Conservation (phyloP, 1,284 basidiomycete genomes). For the Malassezia globosa region DNA sequence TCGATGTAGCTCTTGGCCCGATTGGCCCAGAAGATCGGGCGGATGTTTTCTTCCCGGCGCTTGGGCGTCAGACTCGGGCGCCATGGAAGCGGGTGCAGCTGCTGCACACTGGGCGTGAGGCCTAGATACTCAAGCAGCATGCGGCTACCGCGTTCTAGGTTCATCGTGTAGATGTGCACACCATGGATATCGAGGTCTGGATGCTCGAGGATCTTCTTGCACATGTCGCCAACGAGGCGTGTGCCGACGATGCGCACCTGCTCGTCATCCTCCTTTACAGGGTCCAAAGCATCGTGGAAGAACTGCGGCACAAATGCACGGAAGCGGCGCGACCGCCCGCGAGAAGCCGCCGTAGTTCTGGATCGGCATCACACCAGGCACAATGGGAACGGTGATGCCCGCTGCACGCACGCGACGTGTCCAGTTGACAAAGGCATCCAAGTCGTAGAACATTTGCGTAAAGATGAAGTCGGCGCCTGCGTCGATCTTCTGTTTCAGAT, state of each 20-base stretch:
- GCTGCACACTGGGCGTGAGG: conserved; percentile 37
- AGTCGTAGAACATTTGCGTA: conserved; percentile 92
- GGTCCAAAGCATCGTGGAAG: conserved; percentile 71
- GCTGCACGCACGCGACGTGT: conserved; percentile 54
- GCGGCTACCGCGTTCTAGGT: conserved; percentile 43
- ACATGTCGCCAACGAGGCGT: conserved; percentile 43
- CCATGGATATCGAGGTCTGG: conserved; percentile 36
- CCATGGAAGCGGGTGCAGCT: conserved; percentile 43
- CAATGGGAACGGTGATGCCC: conserved; percentile 80
- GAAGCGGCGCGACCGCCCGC: conserved; percentile 77
- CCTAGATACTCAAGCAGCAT: conserved; percentile 45
- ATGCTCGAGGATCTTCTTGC: conserved; percentile 36
- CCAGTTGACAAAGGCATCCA: conserved; percentile 72
- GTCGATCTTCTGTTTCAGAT: conserved; percentile 75
- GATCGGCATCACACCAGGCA: conserved; percentile 92
- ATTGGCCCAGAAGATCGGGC: conserved; percentile 47
- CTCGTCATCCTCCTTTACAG: conserved; percentile 59
- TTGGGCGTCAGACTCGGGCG: conserved; percentile 42
- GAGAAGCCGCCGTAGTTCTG: conserved; percentile 96
- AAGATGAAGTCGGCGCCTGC: conserved; percentile 81
- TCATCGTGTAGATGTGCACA: conserved; percentile 47
- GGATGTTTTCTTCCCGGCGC: conserved; percentile 43
- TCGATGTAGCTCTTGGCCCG: conserved; percentile 41
- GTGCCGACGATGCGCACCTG: conserved; percentile 35
- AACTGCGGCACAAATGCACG: conserved; percentile 69